Base-by-base conservation (phyloP, 805 yeast species). In the Yarrowia sp. region DNA sequence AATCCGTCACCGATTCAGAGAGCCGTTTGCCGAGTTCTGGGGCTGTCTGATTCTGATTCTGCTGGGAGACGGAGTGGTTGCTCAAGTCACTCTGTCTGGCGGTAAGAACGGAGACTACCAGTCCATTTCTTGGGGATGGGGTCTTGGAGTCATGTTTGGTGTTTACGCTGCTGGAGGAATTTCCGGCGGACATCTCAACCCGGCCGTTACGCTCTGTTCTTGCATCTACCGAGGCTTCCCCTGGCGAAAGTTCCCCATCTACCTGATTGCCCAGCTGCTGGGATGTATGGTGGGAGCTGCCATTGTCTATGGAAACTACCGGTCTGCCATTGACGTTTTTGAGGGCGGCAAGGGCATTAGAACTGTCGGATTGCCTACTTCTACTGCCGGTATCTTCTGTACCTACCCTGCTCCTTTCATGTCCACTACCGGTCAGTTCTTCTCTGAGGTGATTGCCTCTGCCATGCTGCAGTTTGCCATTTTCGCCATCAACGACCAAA, bases 121-220 rank as follows among this genome's bases (percentile, higher is more conserved):
- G 51, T 75, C 78, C 17, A 73, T 81, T 62, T 80, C 80, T 3
- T 69, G 82, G 43, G 77, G 80, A n/a, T 83, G 86, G 86, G 86
- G 84, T 50, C 74, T 81, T 41, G 86, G 83, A 0, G 84, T 81
- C 42, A 80, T 81, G 69, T 71, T 82, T 70, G 86, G 86, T 57
- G 81, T 81, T 69, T 75, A 77, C 63, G 75, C 78, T 8, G 77
- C 84, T 44, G 85, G 85, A 66, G 86, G 86, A 68, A 75, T 83
- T 63, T 82, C 85, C 42, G 86, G 85, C 70, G 86, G 83, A n/a
- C 86, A 83, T 72, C 71, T 83, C 66, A 83, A 83, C 72, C 85
- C 86, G 3, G 82, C 84, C 65, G 79, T 83, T 39, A 82, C 86
- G 1, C 58, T 83, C 8, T 72, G 79, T 9, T 76, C 80, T 69